phyloP scores from a whole-genome alignment of 2,329 filamentous ascomycete species.

The Trichoderma semiorbis region DNA sequence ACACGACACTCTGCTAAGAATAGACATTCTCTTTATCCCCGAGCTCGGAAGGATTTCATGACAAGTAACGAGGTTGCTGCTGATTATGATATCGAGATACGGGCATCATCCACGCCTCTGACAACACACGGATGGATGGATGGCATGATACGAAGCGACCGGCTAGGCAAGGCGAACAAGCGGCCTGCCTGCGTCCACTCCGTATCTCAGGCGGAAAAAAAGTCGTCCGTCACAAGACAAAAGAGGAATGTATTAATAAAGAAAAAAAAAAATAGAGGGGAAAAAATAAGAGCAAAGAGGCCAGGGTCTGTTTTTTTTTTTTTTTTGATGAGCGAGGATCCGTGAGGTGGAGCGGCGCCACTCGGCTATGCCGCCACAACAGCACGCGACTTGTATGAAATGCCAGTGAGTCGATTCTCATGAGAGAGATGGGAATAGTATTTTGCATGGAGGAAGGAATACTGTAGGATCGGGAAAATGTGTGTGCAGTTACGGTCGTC shows the following conservation, averaged over 20 bases:
- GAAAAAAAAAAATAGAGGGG: background rate
- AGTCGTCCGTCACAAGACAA: background rate
- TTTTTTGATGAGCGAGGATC: conserved; percentile 14
- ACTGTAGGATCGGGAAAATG: background rate
- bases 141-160: conserved; percentile 3
- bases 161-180: background rate
- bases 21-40: background rate
- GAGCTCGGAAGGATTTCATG: background rate
- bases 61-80: background rate
- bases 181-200: background rate
- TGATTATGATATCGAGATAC: conserved; percentile 2
- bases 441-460: background rate
- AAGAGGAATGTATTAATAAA: background rate
- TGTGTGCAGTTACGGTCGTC: background rate
- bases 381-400: conserved; percentile 8
- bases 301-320: conserved; percentile 3
- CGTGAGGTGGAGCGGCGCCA: conserved; percentile 12
- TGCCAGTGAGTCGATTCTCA: background rate
- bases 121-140: background rate
- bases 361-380: conserved; percentile 16
- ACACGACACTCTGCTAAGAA: background rate
- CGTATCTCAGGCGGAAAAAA: background rate
- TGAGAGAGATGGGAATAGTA: background rate
- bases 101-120: background rate
- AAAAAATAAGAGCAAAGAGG: background rate